Evolutionary conservation across 2,329 filamentous ascomycete species (phyloP), one percentile per base, ranked within the genome.

Genomic region (Arachnomyces sp.): DNA sequence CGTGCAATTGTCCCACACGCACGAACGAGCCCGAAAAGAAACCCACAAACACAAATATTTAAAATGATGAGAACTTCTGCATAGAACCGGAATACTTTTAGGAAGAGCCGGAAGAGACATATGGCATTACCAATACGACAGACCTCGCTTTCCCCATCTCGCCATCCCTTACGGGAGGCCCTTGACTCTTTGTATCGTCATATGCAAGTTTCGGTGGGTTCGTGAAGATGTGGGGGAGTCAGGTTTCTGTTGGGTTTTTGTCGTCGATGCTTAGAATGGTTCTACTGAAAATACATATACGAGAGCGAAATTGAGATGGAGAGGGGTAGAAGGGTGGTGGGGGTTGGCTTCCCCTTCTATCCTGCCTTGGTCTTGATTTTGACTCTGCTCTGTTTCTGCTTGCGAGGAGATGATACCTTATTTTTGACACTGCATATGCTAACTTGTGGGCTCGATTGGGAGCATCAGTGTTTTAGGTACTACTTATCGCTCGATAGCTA

Each of bases 231-330:
- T 14, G 4, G 31, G 33, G 32, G 28, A 20, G n/a, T 16, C 7
- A 39, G 13, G 12, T 8, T 42, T 43, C 32, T 28, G 28, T 36
- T 37, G 43, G 37, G 32, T 16, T 47, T 47, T 53, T 61, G 64
- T 60, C 56, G 64, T 66, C 64, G 64, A 53, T 67, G 64, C 64
- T 67, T 67, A 67, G 52, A 67, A 65, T 57, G 64, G 64, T 66
- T 67, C 63, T 59, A 50, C 64, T 67, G 64, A 67, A 50, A 54
- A 53, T 51, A 49, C 48, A 54, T 48, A 44, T 49, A 28, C 18
- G 25, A 28, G 33, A 31, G 16, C 20, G 12, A 35, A n/a, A 15
- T 16, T 40, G 12, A 39, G 12, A 16, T 5, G n/a, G 12, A 16
- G 31, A 32, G 31, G 9, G 20, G 9, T 5, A 25, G 20, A 25